Evolutionary conservation across 192 early-diverging fungal species (phyloP).

Genomic region (Coemansia sp.): DNA sequence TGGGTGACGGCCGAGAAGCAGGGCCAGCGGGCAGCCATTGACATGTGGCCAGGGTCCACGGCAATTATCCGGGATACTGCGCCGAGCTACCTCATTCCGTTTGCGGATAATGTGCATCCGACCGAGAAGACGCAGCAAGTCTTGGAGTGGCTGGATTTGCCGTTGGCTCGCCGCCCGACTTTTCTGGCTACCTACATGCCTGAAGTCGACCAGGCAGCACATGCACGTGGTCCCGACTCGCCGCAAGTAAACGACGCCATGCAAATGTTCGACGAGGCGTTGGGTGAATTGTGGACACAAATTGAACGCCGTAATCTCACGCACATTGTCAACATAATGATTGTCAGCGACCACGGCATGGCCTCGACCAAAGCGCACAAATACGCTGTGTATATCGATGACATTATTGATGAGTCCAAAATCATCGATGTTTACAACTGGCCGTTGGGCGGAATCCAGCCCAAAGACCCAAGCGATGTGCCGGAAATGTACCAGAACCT

Average conservation of each 20-base stretch:
- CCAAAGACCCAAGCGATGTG: constrained; percentile 49
- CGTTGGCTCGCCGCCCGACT: constrained; percentile 65
- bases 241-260: constrained; percentile 61
- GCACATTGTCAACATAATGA: constrained; percentile 62
- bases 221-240: constrained; percentile 69
- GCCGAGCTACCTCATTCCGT: constrained; percentile 71
- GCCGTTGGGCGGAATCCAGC: constrained; percentile 65
- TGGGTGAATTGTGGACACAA: constrained; percentile 62
- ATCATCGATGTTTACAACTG: constrained; percentile 60
- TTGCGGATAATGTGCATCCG: constrained; percentile 46
- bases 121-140: constrained; percentile 60
- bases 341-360: constrained; percentile 93
- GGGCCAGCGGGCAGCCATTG: constrained; percentile 65
- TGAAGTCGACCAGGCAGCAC: constrained; percentile 79
- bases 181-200: constrained; percentile 78
- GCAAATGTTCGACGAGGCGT: constrained; percentile 57
- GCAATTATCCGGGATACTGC: constrained; percentile 53
- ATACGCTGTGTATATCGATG: constrained; percentile 73
- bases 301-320: constrained; percentile 61
- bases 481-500: constrained; percentile 57
- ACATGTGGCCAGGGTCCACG: constrained; percentile 89
- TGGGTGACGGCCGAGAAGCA: constrained; percentile 86
- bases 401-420: constrained; percentile 60
- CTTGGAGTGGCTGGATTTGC: constrained; percentile 78
- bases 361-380: constrained; percentile 40